Evolutionary conservation across 805 yeast species (phyloP).

Genomic region (Cyberlindnera americana): DNA sequence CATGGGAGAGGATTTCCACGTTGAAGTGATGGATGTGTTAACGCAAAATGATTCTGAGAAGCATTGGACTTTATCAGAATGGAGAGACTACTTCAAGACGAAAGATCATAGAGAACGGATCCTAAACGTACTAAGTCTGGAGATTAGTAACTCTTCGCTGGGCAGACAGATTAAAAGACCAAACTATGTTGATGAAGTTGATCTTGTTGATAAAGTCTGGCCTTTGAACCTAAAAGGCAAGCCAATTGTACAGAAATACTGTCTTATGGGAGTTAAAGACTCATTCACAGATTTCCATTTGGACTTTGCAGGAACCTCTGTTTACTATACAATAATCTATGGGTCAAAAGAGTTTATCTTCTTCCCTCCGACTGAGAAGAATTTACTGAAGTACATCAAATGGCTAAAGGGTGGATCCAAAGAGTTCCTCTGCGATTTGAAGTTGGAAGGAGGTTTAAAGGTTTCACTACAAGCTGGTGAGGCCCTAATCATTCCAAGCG

Average conservation of each 20-base stretch:
- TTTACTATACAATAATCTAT: constrained; percentile 75
- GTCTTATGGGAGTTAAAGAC: constrained; percentile 78
- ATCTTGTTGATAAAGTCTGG: constrained; percentile 72
- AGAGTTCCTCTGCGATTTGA: constrained; percentile 60
- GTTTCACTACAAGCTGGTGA: constrained; percentile 62
- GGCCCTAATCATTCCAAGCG: constrained; percentile 78
- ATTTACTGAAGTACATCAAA: constrained; percentile 54
- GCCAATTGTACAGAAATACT: constrained; percentile 70
- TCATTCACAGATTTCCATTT: constrained; percentile 88
- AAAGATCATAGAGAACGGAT: constrained; percentile 52
- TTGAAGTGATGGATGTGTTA: constrained; percentile 87
- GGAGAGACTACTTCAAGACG: constrained; percentile 68
- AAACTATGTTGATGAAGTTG: constrained; percentile 55
- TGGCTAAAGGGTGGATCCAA: constrained; percentile 69
- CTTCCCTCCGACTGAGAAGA: constrained; percentile 69
- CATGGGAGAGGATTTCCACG: constrained; percentile 58
- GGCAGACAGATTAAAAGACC: constrained; percentile 59
- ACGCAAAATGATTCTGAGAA: constrained; percentile 61
- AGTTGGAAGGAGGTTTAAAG: constrained; percentile 44
- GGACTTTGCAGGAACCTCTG: constrained; percentile 92
- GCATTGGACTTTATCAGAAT: constrained; percentile 62
- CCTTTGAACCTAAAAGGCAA: constrained; percentile 29
- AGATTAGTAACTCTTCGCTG: constrained; percentile 55
- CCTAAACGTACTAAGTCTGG: constrained; percentile 78
- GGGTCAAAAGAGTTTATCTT: constrained; percentile 75